Base-by-base conservation (phyloP, 2,329 filamentous ascomycete genomes). In the Cladorrhinum sp. region DNA sequence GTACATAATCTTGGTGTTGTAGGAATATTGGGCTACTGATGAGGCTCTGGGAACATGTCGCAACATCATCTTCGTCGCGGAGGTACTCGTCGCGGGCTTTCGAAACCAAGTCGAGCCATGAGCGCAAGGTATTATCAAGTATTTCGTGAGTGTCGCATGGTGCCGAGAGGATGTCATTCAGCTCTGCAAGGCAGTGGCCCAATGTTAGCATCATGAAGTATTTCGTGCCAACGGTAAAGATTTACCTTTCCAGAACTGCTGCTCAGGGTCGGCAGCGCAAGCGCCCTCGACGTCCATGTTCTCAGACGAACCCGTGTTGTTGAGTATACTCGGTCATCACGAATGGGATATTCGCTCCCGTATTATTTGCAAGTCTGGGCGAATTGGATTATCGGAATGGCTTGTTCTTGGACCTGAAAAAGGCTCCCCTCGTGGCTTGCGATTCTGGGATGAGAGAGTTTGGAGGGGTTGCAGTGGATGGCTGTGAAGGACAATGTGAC, bases 171-270 rank as follows among this genome's bases (percentile, higher is more conserved):
- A 80, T 79, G 57, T 73, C 71, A 63, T 75, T 72, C 61, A 86
- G 75, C 58, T 81, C 82, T 85, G 65, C 2, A 55, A 13, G 24
- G 3, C 6, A 32, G 50, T 53, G 45, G n/a, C n/a, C 57, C 13
- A 59, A 54, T 25, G 25, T 38, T 23, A 53, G 51, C 18, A 52
- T 18, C 38, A 53, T 41, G 32, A 20, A 18, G 10, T 41, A 9
- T 27, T 18, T 18, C 25, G 16, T n/a, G n/a, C 5, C 8, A 20
- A 6, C 13, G 18, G 4, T 4, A 5, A n/a, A 25, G 23, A 41
- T 75, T 67, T 67, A 96, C 93, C 90, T 76, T 87, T 82, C 93
- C 92, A 97, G 78, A 96, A 92, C 77, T 93, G 88, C 75, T 92
- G 85, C 78, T 92, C 91, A 75, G 86, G 88, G 76, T 93, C 89